Evolutionary conservation across 208 protist genomes (phyloP), one percentile per base, ranked within the genome.

Genomic region (Borovskyia barvae): DNA sequence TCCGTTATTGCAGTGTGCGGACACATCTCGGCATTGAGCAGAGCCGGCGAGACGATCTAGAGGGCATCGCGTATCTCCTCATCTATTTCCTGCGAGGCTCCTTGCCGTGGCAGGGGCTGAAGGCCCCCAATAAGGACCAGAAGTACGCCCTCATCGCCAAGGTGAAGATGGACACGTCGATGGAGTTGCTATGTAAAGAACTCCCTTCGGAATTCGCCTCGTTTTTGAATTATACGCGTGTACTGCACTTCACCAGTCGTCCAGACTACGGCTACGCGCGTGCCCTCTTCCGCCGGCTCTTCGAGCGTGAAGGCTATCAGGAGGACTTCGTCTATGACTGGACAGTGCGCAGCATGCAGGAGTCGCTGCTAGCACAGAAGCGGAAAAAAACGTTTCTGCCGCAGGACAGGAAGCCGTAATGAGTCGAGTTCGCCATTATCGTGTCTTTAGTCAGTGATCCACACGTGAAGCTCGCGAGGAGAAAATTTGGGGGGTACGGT

Each of bases 321-420:
- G 97, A 98, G 41, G 98, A 99, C 85, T 98, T 98, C 72, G 80
- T 98, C 30, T 99, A 97, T 78, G 98, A 99, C 79, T 99, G 98
- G 63, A 58, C 43, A 19, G 52, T 61, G 53, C 63, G 54, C 14
- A 48, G 30, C 36, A 62, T 63, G 54, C 47, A 70, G 30, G 63
- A 61, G 26, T 43, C 12, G 2, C 22, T 59, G 14, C 30, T 41
- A 12, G 33, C 63, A n/a, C 32, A 19, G 15, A 26, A 57, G 46
- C 54, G 54, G 3, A 56, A 57, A 26, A n/a, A n/a, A n/a, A n/a
- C n/a, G n/a, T n/a, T n/a, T n/a, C n/a, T n/a, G n/a, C n/a, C n/a
- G n/a, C n/a, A n/a, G n/a, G n/a, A n/a, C n/a, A n/a, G n/a, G n/a
- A n/a, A n/a, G n/a, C n/a, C n/a, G n/a, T n/a, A n/a, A n/a, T n/a